Percentiles rank a stretch among this genome's conserved stretches.
Evolutionary conservation across 805 yeast species (phyloP).

Genomic region (Hanseniaspora thailandica): DNA sequence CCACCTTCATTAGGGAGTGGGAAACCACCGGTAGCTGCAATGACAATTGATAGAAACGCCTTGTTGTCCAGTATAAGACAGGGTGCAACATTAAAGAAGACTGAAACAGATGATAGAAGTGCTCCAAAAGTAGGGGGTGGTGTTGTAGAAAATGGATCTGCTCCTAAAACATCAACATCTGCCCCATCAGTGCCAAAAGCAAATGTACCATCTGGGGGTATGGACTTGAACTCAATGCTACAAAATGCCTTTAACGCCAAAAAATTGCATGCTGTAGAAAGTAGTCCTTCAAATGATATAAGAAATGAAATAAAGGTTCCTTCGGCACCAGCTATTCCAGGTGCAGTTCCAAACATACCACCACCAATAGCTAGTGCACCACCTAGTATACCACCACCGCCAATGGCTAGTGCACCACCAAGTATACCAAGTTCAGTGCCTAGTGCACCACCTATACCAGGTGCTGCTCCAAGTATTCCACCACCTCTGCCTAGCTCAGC

Average conservation of each 20-base stretch:
- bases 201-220: conserved; percentile 14
- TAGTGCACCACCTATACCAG: conserved; percentile 15
- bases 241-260: conserved; percentile 1
- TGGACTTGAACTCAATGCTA: conserved; percentile 24
- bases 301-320: conserved; percentile 26
- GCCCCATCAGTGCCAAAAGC: conserved; percentile 24
- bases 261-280: conserved; percentile 17
- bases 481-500: conserved; percentile 18
- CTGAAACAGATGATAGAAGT: conserved; percentile 56
- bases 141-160: conserved; percentile 17
- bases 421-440: no score
- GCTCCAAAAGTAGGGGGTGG: conserved; percentile 42
- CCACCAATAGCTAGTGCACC: conserved; percentile 18
- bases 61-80: conserved; percentile 74
- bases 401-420: conserved; percentile 17
- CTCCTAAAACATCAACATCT: conserved; percentile 3
- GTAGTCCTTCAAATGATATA: conserved; percentile 23
- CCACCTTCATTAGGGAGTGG: conserved; percentile 30
- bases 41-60: conserved; percentile 34
- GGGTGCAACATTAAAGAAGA: conserved; percentile 49
- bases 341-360: conserved; percentile 14
- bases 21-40: conserved; percentile 26
- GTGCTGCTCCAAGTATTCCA: conserved; percentile 17
- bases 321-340: conserved; percentile 17
- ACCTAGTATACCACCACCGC: conserved; percentile 17